Conservation (phyloP, 108 stramenopile species). For the Discostella pseudostelligera region DNA sequence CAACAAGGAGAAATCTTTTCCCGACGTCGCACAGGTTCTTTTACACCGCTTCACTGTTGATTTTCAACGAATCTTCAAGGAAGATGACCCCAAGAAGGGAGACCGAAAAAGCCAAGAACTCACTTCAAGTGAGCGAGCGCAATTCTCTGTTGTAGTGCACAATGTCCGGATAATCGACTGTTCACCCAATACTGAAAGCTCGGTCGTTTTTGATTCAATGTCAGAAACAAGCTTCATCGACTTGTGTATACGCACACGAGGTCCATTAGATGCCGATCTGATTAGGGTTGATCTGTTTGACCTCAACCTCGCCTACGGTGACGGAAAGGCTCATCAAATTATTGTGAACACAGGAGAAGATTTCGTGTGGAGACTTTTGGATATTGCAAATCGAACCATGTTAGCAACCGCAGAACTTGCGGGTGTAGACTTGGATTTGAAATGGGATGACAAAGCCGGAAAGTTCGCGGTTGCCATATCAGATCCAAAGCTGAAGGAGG, state of each 20-base stretch:
- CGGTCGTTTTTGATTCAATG: conserved; percentile 74
- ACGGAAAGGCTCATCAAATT: conserved; percentile 68
- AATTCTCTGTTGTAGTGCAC: conserved; percentile 75
- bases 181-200: conserved; percentile 58
- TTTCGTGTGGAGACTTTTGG: conserved; percentile 83
- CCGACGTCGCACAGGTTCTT: conserved; percentile 51
- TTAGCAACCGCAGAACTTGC: conserved; percentile 69
- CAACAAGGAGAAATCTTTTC: conserved; percentile 22
- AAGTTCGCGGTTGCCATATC: conserved; percentile 62
- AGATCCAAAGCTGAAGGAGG: conserved; percentile 41
- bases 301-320: conserved; percentile 68
- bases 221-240: conserved; percentile 73
- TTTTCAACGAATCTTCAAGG: conserved; percentile 83
- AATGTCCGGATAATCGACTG: conserved; percentile 68
- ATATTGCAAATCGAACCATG: conserved; percentile 67
- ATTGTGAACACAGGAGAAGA: conserved; percentile 76
- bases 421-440: conserved; percentile 61
- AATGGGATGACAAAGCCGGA: conserved; percentile 68
- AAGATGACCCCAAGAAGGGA: conserved; percentile 24
- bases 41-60: conserved; percentile 79
- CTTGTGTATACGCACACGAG: conserved; percentile 70
- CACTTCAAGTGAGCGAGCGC: conserved; percentile 61
- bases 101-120: conserved; percentile 10
- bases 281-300: conserved; percentile 78
- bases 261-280: conserved; percentile 68